Conservation (phyloP, 2,329 filamentous ascomycete genomes). For the Onygenales sp. region DNA sequence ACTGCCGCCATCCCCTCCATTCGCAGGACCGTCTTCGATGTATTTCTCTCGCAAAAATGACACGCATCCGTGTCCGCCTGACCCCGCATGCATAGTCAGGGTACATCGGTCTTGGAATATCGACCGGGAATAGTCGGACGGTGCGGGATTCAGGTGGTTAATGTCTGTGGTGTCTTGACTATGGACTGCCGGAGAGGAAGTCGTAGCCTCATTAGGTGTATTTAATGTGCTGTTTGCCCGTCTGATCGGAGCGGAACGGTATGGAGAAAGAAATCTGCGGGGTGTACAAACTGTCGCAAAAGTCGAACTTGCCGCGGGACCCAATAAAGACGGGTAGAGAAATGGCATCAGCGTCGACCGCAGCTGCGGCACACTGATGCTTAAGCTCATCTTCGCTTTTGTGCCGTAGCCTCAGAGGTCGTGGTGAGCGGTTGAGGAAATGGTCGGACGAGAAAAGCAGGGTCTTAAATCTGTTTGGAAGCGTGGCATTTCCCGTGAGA, state of each 20-base stretch:
- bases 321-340: slow-evolving; percentile 23
- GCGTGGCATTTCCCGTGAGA: too few relatives aligned
- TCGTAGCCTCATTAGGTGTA: slow-evolving; percentile 1
- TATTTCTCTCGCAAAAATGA: slow-evolving; percentile 91
- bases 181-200: slow-evolving; percentile 3
- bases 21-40: slow-evolving; percentile 77
- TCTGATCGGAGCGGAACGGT: slow-evolving; percentile 6
- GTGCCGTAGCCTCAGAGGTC: not conserved
- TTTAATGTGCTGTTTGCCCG: slow-evolving; percentile 1
- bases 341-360: slow-evolving; percentile 21
- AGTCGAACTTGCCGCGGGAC: slow-evolving; percentile 9
- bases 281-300: slow-evolving; percentile 6
- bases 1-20: slow-evolving; percentile 86
- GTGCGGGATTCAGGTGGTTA: slow-evolving; percentile 65
- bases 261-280: slow-evolving; percentile 8
- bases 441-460: too few relatives aligned
- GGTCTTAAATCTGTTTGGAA: too few relatives aligned
- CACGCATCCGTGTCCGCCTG: slow-evolving; percentile 84
- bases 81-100: slow-evolving; percentile 66
- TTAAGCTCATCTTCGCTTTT: not conserved
- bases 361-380: slow-evolving; percentile 8
- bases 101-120: slow-evolving; percentile 82
- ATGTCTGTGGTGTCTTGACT: slow-evolving; percentile 8
- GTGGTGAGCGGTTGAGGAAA: not conserved
- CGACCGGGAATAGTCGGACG: slow-evolving; percentile 72